Evolutionary conservation across 441 rosid genomes (phyloP), one percentile per base, ranked within the genome.

Genomic region (Syzygium malaccense): DNA sequence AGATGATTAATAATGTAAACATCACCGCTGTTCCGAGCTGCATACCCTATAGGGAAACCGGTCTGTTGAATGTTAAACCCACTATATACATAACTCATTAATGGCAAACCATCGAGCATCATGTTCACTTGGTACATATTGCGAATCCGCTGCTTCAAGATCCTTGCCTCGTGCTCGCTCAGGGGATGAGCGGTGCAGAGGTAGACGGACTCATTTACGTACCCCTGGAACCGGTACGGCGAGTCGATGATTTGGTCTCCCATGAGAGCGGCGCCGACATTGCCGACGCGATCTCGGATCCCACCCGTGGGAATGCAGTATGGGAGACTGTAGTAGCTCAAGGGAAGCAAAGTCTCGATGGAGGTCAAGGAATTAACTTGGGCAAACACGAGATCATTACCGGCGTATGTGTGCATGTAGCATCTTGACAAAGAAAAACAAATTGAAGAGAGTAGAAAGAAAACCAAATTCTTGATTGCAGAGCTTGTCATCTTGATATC

Each of bases 181-280:
- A 89, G n/a, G 3, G 66, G 86, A 49, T 53, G 9, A 23, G 90
- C 86, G 9, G 90, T 89, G 51, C 90, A 89, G 58, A 86, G 90
- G 88, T 79, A 86, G 60, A 89, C 41, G 3, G 90, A 45, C 86
- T 89, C 88, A 5, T 89, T 89, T 25, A 56, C 55, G 10, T 86
- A 79, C 83, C 87, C 83, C 7, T 32, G 90, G 88, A 89, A 86
- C n/a, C 33, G 86, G 58, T 89, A 89, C 0, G 51, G 88, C 7
- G 88, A 89, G 86, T 79, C 58, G n/a, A 75, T 78, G 32, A 89
- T 86, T 57, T 89, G 90, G 49, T 86, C 90, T 89, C 90, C 90
- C 87, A 60, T 62, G 13, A 79, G 87, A 49, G 83, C 15, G 57
- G 87, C 87, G 13, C 90, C 90, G 1, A 86, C 60, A 33, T 80